Base-by-base conservation (phyloP, 148 eudicot species). In the Chenopodium quinoa region DNA sequence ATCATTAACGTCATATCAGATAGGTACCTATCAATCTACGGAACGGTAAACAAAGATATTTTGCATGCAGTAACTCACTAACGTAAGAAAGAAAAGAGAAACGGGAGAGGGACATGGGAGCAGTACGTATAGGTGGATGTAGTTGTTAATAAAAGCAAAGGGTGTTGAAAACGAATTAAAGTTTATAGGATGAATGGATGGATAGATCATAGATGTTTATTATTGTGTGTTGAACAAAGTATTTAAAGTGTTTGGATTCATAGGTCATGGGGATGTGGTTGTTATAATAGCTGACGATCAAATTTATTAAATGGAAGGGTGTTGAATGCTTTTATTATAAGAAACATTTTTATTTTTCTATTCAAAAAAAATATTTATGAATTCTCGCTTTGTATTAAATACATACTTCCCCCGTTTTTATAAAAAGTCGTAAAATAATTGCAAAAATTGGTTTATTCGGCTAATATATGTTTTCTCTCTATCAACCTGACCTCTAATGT, bases 231-330 rank as follows among this genome's bases (percentile, higher is more conserved):
- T 52, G 56, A 52, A 17, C 7, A 17, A 56, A 66, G 75, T 79
- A 74, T 66, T 79, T 52, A 83, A 83, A 52, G 68, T 78, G 75
- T 78, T 79, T 29, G 22, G 47, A 78, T 79, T 78, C 85, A 79
- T 83, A 83, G 82, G 85, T 83, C 82, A 83, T 83, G 85, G 82
- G 85, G 70, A 79, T 79, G 82, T 83, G 78, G 82, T 83, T 73
- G 85, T 60, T 83, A 29, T 62, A 17, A 64, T 83, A 64, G 81
- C 78, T 83, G 75, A 78, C 81, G 66, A 64, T 40, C 44, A 40
- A 40, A 40, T 40, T 40, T 40, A 40, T 40, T 40, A 40, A 40
- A 40, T 40, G 0, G 44, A 27, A 27, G 19, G n/a, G 8, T 71
- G 20, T 71, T 58, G 12, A 25, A 22, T 68, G 56, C 68, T 67